These are phyloP conservation scores for Aspergillus ochraceus DNA, from an alignment of 2,329 filamentous ascomycete species.

Conservation along the genomic window DNA sequence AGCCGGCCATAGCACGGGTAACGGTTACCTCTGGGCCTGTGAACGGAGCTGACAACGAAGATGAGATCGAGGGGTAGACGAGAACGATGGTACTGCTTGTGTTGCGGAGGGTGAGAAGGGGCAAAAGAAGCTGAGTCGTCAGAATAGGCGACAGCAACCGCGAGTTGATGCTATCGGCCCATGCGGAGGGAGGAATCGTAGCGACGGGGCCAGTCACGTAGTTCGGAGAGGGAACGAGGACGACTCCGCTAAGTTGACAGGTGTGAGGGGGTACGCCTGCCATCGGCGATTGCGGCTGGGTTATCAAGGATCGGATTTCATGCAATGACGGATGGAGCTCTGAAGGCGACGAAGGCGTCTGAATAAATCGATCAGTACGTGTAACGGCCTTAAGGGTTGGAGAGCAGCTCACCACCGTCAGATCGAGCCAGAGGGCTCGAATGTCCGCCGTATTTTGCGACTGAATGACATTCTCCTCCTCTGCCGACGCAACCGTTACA, in stretches of 20 bases:
- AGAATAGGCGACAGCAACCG: constrained; percentile 88
- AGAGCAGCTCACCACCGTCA: constrained; percentile 52
- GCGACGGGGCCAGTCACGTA: constrained; percentile 83
- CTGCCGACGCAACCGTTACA: constrained; percentile 78
- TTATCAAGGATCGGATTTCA: constrained; percentile 71
- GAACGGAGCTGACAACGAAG: constrained; percentile 44
- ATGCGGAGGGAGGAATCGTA: constrained; percentile 77
- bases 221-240: constrained; percentile 76
- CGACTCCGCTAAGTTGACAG: constrained; percentile 73
- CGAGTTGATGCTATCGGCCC: constrained; percentile 88
- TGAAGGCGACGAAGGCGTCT: constrained; percentile 62
- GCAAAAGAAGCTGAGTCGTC: constrained; percentile 85
- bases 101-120: constrained; percentile 65
- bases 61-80: constrained; percentile 47
- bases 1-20: constrained; percentile 82
- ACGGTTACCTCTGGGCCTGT: constrained; percentile 78
- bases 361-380: constrained; percentile 8
- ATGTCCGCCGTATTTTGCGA: constrained; percentile 78
- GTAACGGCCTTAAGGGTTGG: neutral
- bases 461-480: constrained; percentile 79
- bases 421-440: constrained; percentile 76
- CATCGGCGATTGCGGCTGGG: constrained; percentile 72
- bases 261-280: constrained; percentile 74
- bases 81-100: constrained; percentile 49
- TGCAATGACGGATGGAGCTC: constrained; percentile 64